Conservation (phyloP, 2,329 filamentous ascomycete genomes). For the Fusarium sp. region DNA sequence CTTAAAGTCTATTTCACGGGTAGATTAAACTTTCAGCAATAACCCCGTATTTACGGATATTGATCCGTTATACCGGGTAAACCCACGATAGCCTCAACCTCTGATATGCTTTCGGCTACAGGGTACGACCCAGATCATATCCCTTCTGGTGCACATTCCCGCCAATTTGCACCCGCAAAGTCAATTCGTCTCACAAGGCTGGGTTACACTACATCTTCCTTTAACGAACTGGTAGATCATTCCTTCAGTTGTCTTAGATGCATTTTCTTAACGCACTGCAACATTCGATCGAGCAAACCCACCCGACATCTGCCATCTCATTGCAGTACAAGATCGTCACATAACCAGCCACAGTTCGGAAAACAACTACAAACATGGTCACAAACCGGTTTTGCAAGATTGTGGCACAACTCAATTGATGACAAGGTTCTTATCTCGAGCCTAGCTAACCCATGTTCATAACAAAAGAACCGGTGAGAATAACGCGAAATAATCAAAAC, state of each 20-base stretch:
- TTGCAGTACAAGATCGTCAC: slow-evolving; percentile 4
- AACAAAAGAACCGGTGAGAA: slow-evolving; percentile 22
- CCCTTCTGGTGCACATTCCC: neutral
- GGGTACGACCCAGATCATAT: neutral
- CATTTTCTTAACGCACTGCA: slow-evolving; percentile 11
- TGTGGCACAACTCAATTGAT: slow-evolving; percentile 19
- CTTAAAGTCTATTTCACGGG: neutral
- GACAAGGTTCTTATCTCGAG: slow-evolving; percentile 26
- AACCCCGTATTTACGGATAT: accelerated
- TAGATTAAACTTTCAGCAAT: neutral
- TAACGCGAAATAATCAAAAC: neutral
- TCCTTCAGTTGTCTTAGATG: neutral
- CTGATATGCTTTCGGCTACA: neutral
- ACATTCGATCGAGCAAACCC: slow-evolving; percentile 10
- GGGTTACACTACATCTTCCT: slow-evolving; percentile 7
- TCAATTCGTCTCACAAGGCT: slow-evolving; percentile 19
- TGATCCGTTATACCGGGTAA: neutral
- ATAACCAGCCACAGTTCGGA: slow-evolving; percentile 3
- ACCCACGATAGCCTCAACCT: accelerated
- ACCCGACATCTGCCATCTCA: neutral
- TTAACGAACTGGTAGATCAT: slow-evolving; percentile 15
- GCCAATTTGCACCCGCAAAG: neutral
- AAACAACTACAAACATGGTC: neutral
- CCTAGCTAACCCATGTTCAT: slow-evolving; percentile 4
- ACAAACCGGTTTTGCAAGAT: neutral